These are phyloP conservation scores for Metschnikowia koreensis DNA, from an alignment of 805 yeast genomes.

Conservation along the genomic window DNA sequence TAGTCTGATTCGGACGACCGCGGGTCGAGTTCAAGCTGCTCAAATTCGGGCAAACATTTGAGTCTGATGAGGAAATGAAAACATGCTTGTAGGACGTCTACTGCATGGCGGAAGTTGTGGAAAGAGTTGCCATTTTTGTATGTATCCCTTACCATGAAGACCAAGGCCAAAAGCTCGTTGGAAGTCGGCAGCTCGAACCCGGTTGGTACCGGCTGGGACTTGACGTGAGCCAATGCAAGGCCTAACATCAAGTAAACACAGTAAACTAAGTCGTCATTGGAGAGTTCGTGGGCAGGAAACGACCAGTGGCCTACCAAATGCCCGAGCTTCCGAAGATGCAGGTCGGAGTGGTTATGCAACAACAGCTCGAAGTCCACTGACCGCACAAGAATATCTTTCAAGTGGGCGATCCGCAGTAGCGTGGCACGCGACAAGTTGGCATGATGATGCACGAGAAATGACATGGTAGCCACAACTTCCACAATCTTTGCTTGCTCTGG, in stretches of 20 bases:
- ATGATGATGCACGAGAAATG: conserved; percentile 26
- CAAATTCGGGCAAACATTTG: conserved; percentile 37
- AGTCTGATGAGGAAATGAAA: conserved; percentile 57
- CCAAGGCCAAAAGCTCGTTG: conserved; percentile 54
- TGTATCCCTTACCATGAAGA: conserved; percentile 69
- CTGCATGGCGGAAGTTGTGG: conserved; percentile 94
- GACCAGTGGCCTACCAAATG: conserved; percentile 59
- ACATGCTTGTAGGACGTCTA: conserved; percentile 91
- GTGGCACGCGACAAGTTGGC: conserved; percentile 26
- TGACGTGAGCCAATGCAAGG: conserved; percentile 36
- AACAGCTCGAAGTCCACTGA: conserved; percentile 32
- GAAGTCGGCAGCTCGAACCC: conserved; percentile 18
- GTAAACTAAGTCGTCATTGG: conserved; percentile 63
- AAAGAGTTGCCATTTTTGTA: conserved; percentile 86
- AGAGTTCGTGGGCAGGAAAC: conserved; percentile 65
- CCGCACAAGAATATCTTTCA: conserved; percentile 26
- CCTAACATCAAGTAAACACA: conserved; percentile 57
- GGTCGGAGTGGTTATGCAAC: conserved; percentile 24
- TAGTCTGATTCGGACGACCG: conserved; percentile 26
- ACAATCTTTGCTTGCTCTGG: conserved; percentile 13
- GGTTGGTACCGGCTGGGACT: conserved; percentile 6
- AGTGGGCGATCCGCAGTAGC: conserved; percentile 19
- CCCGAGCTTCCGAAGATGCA: conserved; percentile 29
- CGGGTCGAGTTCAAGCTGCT: conserved; percentile 34
- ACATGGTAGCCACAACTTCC: conserved; percentile 37